Evolutionary conservation across 805 yeast genomes (phyloP), one percentile per base, ranked within the genome.

Genomic region (Wickerhamiella siamensis): DNA sequence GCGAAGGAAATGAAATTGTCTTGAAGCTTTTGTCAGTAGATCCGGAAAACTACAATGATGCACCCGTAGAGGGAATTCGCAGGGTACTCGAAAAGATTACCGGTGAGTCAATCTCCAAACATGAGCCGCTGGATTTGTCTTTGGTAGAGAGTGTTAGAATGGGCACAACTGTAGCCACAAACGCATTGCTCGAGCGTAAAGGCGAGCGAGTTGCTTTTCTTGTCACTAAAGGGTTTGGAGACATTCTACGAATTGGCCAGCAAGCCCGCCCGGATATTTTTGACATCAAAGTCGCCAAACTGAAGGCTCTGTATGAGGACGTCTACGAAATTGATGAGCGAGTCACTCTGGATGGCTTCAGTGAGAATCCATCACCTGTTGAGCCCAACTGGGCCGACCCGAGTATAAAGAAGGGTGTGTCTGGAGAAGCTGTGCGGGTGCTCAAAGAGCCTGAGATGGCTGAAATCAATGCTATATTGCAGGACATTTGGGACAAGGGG

Each of bases 121-220:
- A 73, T 6, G 58, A 59, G 31, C 75, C 73, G 3, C 59, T 86
- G 45, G 83, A 79, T 3, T 42, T 62, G 20, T 39, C 47, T 4
- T 60, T 62, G 2, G 80, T 84, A 31, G 75, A 74, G 41, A 71
- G 77, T 34, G 74, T 86, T 38, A 67, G 94, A 43, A 78, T 87
- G 81, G 96, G 96, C 2, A 86, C 96, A 3, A 87, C 96, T 0
- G 91, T 86, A 9, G 97, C 98, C 2, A 88, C 97, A 5, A 88
- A 88, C 62, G 95, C 97, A 1, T 69, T 91, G 27, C 67, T 88
- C 45, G 97, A 88, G 56, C 70, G 97, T 47, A 86, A 86, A 55
- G 98, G 97, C 40, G 93, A 86, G 43, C 65, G 75, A 26, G 87
- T 93, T 51, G 93, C 91, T 1, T 67, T 88, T 45, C 60, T 87